Conservation (phyloP, 2,329 filamentous ascomycete genomes). For the Colletotrichum salicis region DNA sequence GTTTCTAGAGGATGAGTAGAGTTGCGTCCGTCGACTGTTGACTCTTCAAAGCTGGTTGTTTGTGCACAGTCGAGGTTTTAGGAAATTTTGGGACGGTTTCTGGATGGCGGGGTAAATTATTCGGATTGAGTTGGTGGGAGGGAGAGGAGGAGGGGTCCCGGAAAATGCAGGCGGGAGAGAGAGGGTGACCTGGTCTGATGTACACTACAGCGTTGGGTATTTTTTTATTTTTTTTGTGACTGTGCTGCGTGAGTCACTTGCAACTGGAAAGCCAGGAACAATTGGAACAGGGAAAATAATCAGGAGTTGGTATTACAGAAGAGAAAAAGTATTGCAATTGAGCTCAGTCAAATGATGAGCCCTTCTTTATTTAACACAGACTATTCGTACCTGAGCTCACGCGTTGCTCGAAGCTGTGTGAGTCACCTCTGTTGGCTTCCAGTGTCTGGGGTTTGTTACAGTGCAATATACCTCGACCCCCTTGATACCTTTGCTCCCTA, state of each 20-base stretch:
- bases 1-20: neutral
- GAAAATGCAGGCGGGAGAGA: neutral
- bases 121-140: slow-evolving; percentile 34
- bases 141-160: neutral
- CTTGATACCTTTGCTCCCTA: neutral
- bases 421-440: slow-evolving; percentile 1
- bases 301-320: neutral
- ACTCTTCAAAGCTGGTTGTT: slow-evolving; percentile 10
- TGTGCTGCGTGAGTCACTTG: slow-evolving; percentile 29
- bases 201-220: slow-evolving; percentile 2
- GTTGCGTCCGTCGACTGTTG: slow-evolving; percentile 20
- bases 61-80: neutral
- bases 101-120: slow-evolving; percentile 36
- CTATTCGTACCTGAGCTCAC: neutral
- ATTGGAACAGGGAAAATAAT: neutral
- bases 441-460: slow-evolving; percentile 9
- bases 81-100: slow-evolving; percentile 32
- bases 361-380: neutral
- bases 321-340: neutral
- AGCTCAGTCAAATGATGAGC: neutral
- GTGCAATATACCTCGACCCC: neutral
- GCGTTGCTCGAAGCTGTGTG: neutral
- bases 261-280: neutral
- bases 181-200: slow-evolving; percentile 8
- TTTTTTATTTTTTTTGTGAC: neutral